phyloP scores from a whole-genome alignment of 2,329 filamentous ascomycete genomes.

The Plectosphaerella plurivora region DNA sequence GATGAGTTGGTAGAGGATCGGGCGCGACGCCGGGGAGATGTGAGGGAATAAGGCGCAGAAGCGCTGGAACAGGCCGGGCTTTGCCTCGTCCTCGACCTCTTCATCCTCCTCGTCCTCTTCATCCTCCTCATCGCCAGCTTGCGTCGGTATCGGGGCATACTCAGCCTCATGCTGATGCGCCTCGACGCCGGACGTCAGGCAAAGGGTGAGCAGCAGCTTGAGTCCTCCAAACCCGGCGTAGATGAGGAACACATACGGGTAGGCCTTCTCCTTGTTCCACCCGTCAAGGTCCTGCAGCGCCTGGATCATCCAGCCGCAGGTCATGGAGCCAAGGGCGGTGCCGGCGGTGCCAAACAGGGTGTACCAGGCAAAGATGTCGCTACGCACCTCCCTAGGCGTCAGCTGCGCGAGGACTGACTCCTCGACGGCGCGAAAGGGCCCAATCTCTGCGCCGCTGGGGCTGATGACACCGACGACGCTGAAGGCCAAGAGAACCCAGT shows the following conservation, averaged over 20 bases:
- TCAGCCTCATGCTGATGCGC: background rate
- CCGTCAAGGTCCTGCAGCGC: constrained; percentile 34
- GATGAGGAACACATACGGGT: constrained; percentile 50
- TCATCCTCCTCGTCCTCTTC: background rate
- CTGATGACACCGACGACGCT: constrained; percentile 61
- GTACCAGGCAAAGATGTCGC: constrained; percentile 61
- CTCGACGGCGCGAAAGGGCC: constrained; percentile 58
- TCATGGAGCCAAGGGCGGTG: constrained; percentile 54
- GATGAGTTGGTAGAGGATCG: constrained; percentile 52
- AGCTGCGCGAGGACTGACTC: constrained; percentile 57
- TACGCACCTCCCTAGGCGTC: constrained; percentile 36
- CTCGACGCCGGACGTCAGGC: constrained; percentile 31
- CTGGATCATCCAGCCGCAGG: constrained; percentile 56
- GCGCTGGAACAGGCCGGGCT: constrained; percentile 39
- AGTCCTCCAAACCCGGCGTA: constrained; percentile 54
- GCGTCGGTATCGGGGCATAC: background rate
- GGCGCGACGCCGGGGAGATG: constrained; percentile 54
- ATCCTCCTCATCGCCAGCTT: background rate
- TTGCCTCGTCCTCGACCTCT: background rate
- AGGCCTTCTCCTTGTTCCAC: constrained; percentile 43
- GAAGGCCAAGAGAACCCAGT: constrained; percentile 53
- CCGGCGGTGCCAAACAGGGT: constrained; percentile 54
- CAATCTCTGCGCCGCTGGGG: constrained; percentile 57
- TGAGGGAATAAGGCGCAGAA: constrained; percentile 50
- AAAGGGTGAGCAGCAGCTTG: constrained; percentile 49